Percentiles rank a stretch among this genome's conserved stretches.
Conservation (phyloP, 2,329 filamentous ascomycete genomes). For the Xylariaceae sp. region DNA sequence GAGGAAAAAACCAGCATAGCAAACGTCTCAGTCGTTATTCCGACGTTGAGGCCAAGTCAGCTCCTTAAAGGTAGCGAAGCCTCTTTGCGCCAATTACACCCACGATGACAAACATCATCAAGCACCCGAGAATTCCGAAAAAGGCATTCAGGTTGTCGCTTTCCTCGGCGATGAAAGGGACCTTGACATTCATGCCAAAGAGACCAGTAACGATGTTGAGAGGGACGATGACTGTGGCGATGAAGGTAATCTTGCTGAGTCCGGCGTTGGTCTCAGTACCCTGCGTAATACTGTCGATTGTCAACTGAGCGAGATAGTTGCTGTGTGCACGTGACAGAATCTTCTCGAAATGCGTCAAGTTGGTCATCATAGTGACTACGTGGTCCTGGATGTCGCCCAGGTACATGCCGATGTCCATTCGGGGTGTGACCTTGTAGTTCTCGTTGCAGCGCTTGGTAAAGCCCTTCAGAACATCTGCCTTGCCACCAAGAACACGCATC, state of each 20-base stretch:
- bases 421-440: constrained; percentile 89
- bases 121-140: constrained; percentile 54
- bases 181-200: constrained; percentile 81
- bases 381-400: constrained; percentile 98
- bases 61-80: constrained; percentile 41
- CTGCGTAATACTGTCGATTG: constrained; percentile 83
- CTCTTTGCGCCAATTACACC: constrained; percentile 43
- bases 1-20: no score
- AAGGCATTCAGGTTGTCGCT: constrained; percentile 48
- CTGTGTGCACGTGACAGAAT: constrained; percentile 91
- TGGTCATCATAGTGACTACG: constrained; percentile 98
- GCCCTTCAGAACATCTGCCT: constrained; percentile 95
- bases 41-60: no score
- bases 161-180: constrained; percentile 55
- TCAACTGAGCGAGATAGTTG: constrained; percentile 94
- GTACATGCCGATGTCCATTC: constrained; percentile 95
- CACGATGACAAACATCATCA: constrained; percentile 50
- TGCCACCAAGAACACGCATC: constrained; percentile 88
- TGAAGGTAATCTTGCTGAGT: constrained; percentile 89
- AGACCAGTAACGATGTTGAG: constrained; percentile 87
- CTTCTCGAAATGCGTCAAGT: constrained; percentile 93
- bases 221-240: constrained; percentile 93
- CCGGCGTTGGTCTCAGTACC: constrained; percentile 85
- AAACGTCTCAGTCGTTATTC: no score
- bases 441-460: constrained; percentile 99